Evolutionary conservation across 495 filamentous ascomycete genomes (phyloP), one percentile per base, ranked within the genome.

Genomic region (Penicillium crystallinum): DNA sequence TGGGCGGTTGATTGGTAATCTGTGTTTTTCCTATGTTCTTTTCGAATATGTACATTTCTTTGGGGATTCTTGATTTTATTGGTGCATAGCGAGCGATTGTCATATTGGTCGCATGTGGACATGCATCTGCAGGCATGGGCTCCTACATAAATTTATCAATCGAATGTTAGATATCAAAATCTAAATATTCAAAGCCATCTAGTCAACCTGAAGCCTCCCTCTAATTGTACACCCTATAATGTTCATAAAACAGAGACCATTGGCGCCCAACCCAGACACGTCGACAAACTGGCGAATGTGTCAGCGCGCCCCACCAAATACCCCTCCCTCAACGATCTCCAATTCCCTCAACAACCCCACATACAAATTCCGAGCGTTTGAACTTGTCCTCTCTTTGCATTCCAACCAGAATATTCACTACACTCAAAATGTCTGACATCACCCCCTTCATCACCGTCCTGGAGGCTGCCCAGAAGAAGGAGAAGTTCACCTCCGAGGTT

Each of bases 1-100:
- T 97, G 93, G 92, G 89, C 91, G 15, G 88, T 86, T 8, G 93
- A 97, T 63, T 98, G 86, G 83, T 97, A 70, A 65, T 58, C 11
- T 22, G 0, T 29, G 42, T 39, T 49, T 54, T 34, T 18, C 52
- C 8, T 46, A 46, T 18, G 42, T 6, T 42, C n/a, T 47, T 12
- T 45, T 43, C 33, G 1, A 39, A 30, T 30, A 18, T 50, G 21
- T 52, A 42, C 45, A 18, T 29, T 43, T 14, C 22, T 14, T 11
- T 14, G 23, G 8, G 15, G 1, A 18, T 27, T 52, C 22, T 46
- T 49, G 37, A 52, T 56, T 37, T 43, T 33, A 39, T 47, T 37
- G 40, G 40, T 57, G 57, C 64, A 62, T 63, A 55, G 56, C 54
- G 56, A 55, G 54, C 54, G 43, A 33, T 45, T 38, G 50, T 30